Conservation (phyloP, 2,329 filamentous ascomycete species). For the Alternaria burnsii region DNA sequence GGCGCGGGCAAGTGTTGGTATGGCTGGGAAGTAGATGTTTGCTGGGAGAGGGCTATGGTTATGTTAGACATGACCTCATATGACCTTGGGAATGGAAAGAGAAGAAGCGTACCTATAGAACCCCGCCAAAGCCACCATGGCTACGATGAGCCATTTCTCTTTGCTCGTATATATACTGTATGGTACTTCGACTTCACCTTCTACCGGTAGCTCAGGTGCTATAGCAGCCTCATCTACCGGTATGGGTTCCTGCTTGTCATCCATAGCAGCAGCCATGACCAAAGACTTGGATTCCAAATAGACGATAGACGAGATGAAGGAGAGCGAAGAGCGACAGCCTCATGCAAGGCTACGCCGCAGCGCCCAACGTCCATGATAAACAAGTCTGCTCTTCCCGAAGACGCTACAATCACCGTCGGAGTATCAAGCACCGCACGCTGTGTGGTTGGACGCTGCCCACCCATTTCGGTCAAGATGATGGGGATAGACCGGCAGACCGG, state of each 20-base stretch:
- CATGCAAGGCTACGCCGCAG: constrained; percentile 7
- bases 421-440: constrained; percentile 30
- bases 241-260: constrained; percentile 24
- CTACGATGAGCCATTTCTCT: constrained; percentile 45
- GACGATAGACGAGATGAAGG: background rate
- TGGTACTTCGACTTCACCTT: constrained; percentile 29
- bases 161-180: constrained; percentile 41
- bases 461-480: constrained; percentile 11
- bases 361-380: constrained; percentile 7
- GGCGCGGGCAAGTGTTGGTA: constrained; percentile 45
- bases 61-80: background rate
- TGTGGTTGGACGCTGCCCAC: constrained; percentile 12
- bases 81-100: background rate
- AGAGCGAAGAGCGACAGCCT: constrained; percentile 1
- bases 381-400: constrained; percentile 1
- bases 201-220: constrained; percentile 17
- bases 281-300: background rate
- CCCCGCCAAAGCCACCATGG: constrained; percentile 41
- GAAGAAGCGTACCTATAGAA: constrained; percentile 36
- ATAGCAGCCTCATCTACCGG: constrained; percentile 20
- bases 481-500: constrained; percentile 8
- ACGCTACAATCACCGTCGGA: constrained; percentile 22
- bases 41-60: constrained; percentile 50
- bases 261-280: constrained; percentile 14
- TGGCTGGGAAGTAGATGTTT: constrained; percentile 52